phyloP scores from a whole-genome alignment of 1,284 basidiomycete species.

The Sanghuangporus weigelae region DNA sequence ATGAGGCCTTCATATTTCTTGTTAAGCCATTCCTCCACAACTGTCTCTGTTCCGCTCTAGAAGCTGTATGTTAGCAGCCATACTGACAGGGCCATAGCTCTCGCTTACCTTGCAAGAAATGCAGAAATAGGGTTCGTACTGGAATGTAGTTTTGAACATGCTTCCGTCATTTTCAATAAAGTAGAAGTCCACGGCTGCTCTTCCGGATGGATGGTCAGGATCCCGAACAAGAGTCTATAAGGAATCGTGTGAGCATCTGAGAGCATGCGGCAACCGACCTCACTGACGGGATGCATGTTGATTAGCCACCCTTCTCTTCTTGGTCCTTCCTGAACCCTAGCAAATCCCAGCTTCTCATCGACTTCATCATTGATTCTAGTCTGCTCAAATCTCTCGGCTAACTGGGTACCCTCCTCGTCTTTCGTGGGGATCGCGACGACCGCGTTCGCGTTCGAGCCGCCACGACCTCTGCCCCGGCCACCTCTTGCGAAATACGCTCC shows the following conservation, averaged over 20 bases:
- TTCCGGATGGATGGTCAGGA: constrained; percentile 73
- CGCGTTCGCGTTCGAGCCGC: constrained; percentile 32
- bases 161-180: constrained; percentile 97
- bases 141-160: constrained; percentile 93
- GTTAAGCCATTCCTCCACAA: constrained; percentile 93
- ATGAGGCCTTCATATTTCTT: constrained; percentile 92
- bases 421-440: constrained; percentile 53
- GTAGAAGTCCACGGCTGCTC: constrained; percentile 93
- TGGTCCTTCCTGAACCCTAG: constrained; percentile 68
- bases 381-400: constrained; percentile 80
- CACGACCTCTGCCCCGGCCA: constrained; percentile 48
- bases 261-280: neutral
- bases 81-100: neutral
- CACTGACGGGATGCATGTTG: constrained; percentile 93
- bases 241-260: neutral
- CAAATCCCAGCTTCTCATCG: constrained; percentile 92
- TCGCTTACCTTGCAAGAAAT: constrained; percentile 79
- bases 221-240: constrained; percentile 80
- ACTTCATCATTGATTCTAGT: constrained; percentile 77
- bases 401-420: constrained; percentile 83
- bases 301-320: constrained; percentile 89
- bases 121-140: constrained; percentile 94
- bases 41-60: constrained; percentile 82
- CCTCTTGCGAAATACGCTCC: constrained; percentile 33
- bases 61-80: neutral